phyloP scores from a whole-genome alignment of 495 filamentous ascomycete genomes.

The Penicillium robsamsonii region DNA sequence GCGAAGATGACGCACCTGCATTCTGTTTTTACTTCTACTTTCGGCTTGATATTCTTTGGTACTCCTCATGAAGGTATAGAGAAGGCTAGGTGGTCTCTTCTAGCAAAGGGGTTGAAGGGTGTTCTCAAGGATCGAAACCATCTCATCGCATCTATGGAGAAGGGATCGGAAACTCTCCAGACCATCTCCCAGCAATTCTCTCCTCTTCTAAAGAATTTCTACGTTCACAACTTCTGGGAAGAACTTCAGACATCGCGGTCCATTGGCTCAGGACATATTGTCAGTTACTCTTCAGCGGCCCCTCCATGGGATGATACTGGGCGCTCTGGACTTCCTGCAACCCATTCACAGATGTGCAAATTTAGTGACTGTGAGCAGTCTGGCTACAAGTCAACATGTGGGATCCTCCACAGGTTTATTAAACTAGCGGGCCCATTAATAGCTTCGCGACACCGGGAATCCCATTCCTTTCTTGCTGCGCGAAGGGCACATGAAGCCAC shows the following conservation, averaged over 20 bases:
- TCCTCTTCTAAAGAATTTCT: constrained; percentile 1
- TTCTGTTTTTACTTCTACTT: constrained; percentile 17
- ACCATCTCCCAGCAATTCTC: constrained; percentile 2
- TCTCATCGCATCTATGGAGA: constrained; percentile 4
- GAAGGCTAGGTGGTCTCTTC: constrained; percentile 3
- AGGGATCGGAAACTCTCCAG: constrained; percentile 1
- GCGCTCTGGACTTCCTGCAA: constrained; percentile 1
- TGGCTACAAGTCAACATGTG: not conserved
- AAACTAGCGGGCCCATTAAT: constrained; percentile 2
- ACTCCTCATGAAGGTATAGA: constrained; percentile 6
- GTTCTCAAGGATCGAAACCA: constrained; percentile 3
- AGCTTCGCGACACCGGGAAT: constrained; percentile 3
- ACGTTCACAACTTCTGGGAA: constrained; percentile 1
- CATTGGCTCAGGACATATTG: not conserved
- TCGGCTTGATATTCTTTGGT: constrained; percentile 16
- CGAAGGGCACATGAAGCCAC: not conserved
- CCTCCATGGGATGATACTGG: constrained; percentile 1
- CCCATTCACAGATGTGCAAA: constrained; percentile 3
- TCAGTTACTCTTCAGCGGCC: not conserved
- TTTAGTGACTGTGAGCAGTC: constrained; percentile 2
- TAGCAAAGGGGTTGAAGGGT: constrained; percentile 4
- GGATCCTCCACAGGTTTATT: not conserved
- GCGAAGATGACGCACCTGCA: constrained; percentile 11
- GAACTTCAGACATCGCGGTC: not conserved
- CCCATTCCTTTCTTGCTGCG: not conserved